Conservation (phyloP, 2,329 filamentous ascomycete species). For the Teratosphaeriaceae sp. region DNA sequence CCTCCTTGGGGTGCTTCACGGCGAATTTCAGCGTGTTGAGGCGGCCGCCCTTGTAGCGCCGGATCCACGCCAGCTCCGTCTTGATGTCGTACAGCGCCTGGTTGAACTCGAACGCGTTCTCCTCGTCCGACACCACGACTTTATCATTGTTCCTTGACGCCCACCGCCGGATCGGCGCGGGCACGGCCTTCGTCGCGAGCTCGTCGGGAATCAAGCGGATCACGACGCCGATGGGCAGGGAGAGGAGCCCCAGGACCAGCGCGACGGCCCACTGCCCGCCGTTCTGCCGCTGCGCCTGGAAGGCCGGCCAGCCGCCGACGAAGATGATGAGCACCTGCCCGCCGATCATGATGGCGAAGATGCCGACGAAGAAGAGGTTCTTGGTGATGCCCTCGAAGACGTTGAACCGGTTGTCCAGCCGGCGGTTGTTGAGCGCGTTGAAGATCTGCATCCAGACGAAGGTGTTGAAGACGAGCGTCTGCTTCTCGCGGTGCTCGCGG, state of each 20-base stretch:
- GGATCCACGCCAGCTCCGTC: conserved; percentile 74
- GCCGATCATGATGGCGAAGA: conserved; percentile 80
- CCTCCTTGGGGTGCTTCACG: conserved; percentile 67
- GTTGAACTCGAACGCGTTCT: conserved; percentile 53
- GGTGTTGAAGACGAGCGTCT: conserved; percentile 90
- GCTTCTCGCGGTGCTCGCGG: conserved; percentile 48
- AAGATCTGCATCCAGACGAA: conserved; percentile 99
- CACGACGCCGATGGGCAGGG: conserved; percentile 73
- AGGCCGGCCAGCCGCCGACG: conserved; percentile 67
- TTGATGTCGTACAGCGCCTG: conserved; percentile 66
- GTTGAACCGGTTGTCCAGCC: conserved; percentile 90
- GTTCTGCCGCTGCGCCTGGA: conserved; percentile 64
- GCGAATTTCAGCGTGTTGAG: conserved; percentile 76
- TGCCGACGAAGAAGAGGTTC: conserved; percentile 85
- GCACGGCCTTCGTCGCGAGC: conserved; percentile 43
- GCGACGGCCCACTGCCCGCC: conserved; percentile 83
- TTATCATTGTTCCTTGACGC: conserved; percentile 36
- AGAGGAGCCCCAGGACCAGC: conserved; percentile 72
- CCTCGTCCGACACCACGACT: conserved; percentile 36
- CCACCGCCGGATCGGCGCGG: conserved; percentile 33
- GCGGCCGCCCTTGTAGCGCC: conserved; percentile 72
- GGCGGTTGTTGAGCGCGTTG: conserved; percentile 95
- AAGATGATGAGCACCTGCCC: conserved; percentile 88
- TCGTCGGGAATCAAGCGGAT: conserved; percentile 79
- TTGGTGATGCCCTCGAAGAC: conserved; percentile 81